Percentiles rank a stretch among this genome's conserved stretches.
Conservation (phyloP, 2,329 filamentous ascomycete species). For the Epicoccum sorghinum region DNA sequence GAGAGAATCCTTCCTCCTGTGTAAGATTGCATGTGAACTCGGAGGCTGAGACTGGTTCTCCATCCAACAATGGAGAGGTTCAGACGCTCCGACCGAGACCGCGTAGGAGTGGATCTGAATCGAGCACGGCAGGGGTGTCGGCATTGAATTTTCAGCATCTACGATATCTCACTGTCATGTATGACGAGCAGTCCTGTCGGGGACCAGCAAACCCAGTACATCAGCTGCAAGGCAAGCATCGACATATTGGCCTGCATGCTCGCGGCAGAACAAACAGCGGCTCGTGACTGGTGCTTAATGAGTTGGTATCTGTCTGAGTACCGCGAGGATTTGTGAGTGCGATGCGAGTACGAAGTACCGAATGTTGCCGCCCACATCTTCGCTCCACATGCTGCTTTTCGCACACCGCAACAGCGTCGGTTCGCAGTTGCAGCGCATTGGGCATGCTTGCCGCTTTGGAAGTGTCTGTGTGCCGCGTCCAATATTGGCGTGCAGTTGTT, state of each 20-base stretch:
- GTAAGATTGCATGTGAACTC: slow-evolving; percentile 1
- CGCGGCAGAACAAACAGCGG: background rate
- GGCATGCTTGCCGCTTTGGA: slow-evolving; percentile 37
- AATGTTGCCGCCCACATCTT: slow-evolving; percentile 10
- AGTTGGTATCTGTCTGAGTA: background rate
- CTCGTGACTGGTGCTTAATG: background rate
- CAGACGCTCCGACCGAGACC: background rate
- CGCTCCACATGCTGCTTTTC: slow-evolving; percentile 25
- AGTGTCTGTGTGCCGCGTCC: slow-evolving; percentile 41
- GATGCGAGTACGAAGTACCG: background rate
- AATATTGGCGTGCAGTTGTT: slow-evolving; percentile 43
- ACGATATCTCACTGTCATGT: slow-evolving; percentile 10
- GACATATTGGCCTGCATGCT: background rate
- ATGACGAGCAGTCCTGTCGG: slow-evolving; percentile 1
- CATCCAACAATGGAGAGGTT: slow-evolving; percentile 11
- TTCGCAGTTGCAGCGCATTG: slow-evolving; percentile 33
- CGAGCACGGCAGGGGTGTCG: slow-evolving; percentile 4
- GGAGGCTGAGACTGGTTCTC: slow-evolving; percentile 9
- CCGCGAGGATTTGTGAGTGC: background rate
- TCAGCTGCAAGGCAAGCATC: background rate
- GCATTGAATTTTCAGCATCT: background rate
- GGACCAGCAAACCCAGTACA: background rate
- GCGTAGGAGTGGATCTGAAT: background rate
- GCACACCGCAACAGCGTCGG: slow-evolving; percentile 26
- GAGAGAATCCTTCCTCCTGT: background rate